phyloP scores from a whole-genome alignment of 208 protist genomes.

The Trichomonas vaginalis region DNA sequence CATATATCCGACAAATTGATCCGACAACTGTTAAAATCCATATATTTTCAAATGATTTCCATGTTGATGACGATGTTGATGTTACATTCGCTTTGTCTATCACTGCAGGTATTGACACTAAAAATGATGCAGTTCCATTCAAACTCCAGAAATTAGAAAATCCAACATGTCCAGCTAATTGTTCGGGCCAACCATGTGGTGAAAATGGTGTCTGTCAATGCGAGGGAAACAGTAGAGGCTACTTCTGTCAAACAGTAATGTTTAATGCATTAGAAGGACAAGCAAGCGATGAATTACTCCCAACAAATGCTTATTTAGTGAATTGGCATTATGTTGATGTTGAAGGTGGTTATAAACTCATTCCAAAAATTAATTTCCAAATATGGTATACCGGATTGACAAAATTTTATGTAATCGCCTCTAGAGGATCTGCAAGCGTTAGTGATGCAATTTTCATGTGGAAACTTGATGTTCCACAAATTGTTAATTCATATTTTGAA shows the following conservation, averaged over 20 bases:
- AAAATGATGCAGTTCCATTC: background rate
- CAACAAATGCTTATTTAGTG: background rate
- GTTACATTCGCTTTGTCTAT: background rate
- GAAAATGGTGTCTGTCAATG: background rate
- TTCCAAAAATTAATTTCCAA: background rate
- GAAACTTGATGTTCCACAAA: background rate
- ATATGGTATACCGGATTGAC: no score
- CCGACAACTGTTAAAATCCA: background rate
- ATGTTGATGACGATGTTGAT: background rate
- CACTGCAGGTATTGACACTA: background rate
- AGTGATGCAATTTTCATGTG: background rate
- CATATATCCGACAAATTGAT: background rate
- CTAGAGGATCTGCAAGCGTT: background rate
- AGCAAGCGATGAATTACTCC: background rate
- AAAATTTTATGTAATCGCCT: no score
- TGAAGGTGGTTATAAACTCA: background rate
- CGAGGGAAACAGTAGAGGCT: background rate
- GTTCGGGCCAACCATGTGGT: background rate
- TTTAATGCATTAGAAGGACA: no score
- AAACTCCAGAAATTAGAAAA: background rate
- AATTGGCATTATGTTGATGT: background rate
- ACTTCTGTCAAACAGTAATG: background rate
- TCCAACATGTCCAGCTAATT: background rate
- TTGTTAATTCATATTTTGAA: background rate
- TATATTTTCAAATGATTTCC: background rate